Conservation (phyloP, 2,329 filamentous ascomycete species). For the Epichloe gansuensis region DNA sequence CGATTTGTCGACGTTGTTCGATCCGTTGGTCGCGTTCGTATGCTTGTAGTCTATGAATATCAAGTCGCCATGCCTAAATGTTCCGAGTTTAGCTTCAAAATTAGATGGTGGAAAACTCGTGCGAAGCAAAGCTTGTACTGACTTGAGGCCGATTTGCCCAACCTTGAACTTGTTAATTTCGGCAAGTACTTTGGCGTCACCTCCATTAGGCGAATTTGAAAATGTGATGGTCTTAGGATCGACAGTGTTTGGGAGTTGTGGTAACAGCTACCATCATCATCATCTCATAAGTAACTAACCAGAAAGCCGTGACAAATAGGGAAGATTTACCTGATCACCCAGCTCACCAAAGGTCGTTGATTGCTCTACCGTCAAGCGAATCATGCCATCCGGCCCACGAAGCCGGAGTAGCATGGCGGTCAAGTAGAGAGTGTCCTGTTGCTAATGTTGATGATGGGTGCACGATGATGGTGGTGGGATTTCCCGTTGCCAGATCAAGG, state of each 20-base stretch:
- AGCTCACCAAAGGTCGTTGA: slow-evolving; percentile 59
- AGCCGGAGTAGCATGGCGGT: slow-evolving; percentile 68
- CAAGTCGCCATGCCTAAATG: slow-evolving; percentile 69
- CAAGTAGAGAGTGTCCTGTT: slow-evolving; percentile 7
- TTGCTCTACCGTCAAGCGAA: slow-evolving; percentile 68
- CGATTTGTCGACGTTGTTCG: slow-evolving; percentile 26
- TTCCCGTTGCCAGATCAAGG: not conserved
- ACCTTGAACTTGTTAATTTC: slow-evolving; percentile 47
- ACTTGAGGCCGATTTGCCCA: slow-evolving; percentile 49
- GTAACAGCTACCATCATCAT: slow-evolving; percentile 34
- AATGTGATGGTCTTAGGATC: slow-evolving; percentile 47
- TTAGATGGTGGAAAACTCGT: slow-evolving; percentile 10
- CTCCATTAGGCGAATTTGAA: slow-evolving; percentile 47
- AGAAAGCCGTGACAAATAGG: not conserved
- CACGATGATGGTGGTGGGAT: not conserved
- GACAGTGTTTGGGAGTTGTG: slow-evolving; percentile 49
- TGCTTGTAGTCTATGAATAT: slow-evolving; percentile 76
- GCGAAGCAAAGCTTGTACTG: slow-evolving; percentile 3
- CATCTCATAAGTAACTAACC: not conserved
- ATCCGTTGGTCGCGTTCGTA: slow-evolving; percentile 26
- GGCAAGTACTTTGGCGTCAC: slow-evolving; percentile 44
- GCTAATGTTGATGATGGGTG: not conserved
- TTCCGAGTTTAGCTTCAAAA: not conserved
- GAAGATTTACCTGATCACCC: slow-evolving; percentile 33
- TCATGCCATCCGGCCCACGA: slow-evolving; percentile 84